phyloP scores from a whole-genome alignment of 192 early-diverging fungal genomes.

The Dissophora ornata region DNA sequence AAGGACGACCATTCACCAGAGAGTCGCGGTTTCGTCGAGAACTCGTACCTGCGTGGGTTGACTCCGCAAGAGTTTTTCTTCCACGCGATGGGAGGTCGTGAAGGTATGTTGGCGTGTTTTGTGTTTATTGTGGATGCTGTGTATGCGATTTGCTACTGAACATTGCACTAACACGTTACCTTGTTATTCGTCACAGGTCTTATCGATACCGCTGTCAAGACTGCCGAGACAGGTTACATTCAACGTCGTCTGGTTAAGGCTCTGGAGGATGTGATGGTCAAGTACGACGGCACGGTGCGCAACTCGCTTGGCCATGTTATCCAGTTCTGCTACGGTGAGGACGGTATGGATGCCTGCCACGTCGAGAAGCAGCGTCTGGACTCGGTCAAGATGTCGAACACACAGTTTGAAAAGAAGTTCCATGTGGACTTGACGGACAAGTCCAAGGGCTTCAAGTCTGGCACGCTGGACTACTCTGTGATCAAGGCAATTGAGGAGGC shows the following conservation, averaged over 20 bases:
- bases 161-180: background rate
- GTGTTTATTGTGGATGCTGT: background rate
- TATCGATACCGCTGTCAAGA: conserved; percentile 99
- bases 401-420: conserved; percentile 82
- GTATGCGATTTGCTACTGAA: no score
- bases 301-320: conserved; percentile 94
- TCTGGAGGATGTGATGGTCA: conserved; percentile 96
- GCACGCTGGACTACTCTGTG: conserved; percentile 76
- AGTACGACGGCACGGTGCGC: conserved; percentile 97
- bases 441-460: conserved; percentile 71
- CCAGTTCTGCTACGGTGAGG: conserved; percentile 98
- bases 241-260: conserved; percentile 99
- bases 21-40: conserved; percentile 89
- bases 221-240: conserved; percentile 99
- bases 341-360: conserved; percentile 95
- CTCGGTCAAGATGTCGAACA: conserved; percentile 75
- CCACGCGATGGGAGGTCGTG: conserved; percentile 99
- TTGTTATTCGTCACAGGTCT: conserved; percentile 72
- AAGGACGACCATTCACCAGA: conserved; percentile 97
- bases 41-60: conserved; percentile 90
- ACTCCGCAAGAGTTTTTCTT: conserved; percentile 99
- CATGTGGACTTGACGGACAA: conserved; percentile 82
- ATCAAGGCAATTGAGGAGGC: conserved; percentile 82
- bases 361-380: conserved; percentile 87
- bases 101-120: conserved; percentile 63